A percentile compares a stretch with the other conserved stretches of the same genome.
Evolutionary conservation across 441 rosid species (phyloP).

Genomic region (Euphorbia schlechtendalii): DNA sequence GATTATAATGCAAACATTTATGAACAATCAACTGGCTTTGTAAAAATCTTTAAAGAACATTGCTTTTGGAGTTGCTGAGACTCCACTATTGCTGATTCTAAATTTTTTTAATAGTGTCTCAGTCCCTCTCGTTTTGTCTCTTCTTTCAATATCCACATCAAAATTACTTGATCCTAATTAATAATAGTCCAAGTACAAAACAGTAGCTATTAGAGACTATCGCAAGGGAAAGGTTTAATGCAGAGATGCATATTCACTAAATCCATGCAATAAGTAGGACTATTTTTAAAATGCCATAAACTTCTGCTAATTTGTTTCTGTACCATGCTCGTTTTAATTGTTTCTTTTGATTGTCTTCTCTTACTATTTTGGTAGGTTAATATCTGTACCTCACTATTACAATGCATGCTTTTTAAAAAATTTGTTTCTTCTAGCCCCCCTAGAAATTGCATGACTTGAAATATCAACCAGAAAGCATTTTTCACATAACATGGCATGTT

Average conservation of each 20-base stretch:
- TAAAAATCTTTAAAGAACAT: not conserved
- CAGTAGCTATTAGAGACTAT: not conserved
- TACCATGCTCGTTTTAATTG: not conserved
- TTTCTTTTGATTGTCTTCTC: not conserved
- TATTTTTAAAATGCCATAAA: not conserved
- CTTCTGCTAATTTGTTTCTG: not conserved
- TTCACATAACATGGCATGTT: not conserved
- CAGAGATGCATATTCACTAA: not conserved
- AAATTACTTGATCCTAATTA: not conserved
- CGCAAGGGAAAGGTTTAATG: not conserved
- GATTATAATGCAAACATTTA: not conserved
- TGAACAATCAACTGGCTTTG: not conserved
- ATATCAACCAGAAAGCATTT: slow-evolving; percentile 2
- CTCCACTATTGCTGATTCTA: not conserved
- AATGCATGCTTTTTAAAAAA: no score
- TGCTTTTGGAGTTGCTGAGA: not conserved
- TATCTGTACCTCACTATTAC: no score
- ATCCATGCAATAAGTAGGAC: no score
- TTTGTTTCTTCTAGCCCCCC: not conserved
- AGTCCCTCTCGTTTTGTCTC: no score
- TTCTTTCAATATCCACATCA: no score
- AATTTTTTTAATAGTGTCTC: not conserved
- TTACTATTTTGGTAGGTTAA: not conserved
- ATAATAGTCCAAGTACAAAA: not conserved
- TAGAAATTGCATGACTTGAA: not conserved